Base-by-base conservation (phyloP, 768 basidiomycete species). In the Tricholoma bakamatsutake region DNA sequence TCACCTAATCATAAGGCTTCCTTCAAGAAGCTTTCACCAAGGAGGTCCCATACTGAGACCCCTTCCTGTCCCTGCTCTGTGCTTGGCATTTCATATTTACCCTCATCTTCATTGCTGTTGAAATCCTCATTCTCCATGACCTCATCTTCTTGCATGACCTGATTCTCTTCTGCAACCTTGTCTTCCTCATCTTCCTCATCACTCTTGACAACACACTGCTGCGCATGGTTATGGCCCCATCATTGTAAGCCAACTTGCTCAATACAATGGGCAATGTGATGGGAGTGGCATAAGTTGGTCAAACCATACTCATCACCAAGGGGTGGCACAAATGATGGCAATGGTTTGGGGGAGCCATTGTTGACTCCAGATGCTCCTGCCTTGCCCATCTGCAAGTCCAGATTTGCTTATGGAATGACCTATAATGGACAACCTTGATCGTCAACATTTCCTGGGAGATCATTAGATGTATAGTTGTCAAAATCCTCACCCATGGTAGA, bases 1-100 rank as follows among this genome's bases (percentile, higher is more conserved):
- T 4, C 28, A 52, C 50, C 50, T 39, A 52, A 37, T 15, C 17
- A 5, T 52, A 35, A 52, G 31, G 50, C 35, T 37, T 52, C 35
- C 50, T 39, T 52, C 50, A 52, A 17, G 21, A 52, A 52, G 33
- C 50, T 37, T 28, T 52, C 50, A 34, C 50, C 18, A 5, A 39
- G 50, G 18, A 52, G 50, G 34, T 52, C 35, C 50, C 34, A 52
- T 52, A 27, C 35, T 39, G 34, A 39, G 34, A 52, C 21, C 34
- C 50, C 50, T 52, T 52, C 50, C 21, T 52, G 35, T 28, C 21
- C 34, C 15, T 13, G 17, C 50, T 37, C 33, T 28, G 35, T 2
- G 9, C 34, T 2, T 34, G 33, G 33, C 3, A 4, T 35, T 39
- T 52, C 18, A 18, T 40, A 17, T n/a, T 52, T 21, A 28, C 13